phyloP scores from a whole-genome alignment of 2,329 filamentous ascomycete species.

The Aspergillus versicolor region DNA sequence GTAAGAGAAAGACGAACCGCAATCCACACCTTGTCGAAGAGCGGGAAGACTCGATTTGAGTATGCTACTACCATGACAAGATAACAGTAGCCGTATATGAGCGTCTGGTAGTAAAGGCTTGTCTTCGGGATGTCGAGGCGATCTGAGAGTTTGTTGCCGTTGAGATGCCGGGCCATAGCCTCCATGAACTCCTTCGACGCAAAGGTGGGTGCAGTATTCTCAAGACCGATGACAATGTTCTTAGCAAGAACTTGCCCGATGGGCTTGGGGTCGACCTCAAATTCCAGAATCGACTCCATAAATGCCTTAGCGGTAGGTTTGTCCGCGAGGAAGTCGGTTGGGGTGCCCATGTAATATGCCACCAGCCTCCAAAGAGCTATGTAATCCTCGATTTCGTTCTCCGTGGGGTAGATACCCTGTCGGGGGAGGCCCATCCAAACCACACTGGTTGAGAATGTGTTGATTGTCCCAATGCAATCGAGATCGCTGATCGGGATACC shows the following conservation, averaged over 20 bases:
- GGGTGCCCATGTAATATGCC: slow-evolving; percentile 68
- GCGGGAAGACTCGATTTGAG: slow-evolving; percentile 48
- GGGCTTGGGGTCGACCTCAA: slow-evolving; percentile 65
- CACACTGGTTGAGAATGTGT: slow-evolving; percentile 66
- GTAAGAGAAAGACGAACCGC: slow-evolving; percentile 32
- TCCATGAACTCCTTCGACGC: slow-evolving; percentile 66
- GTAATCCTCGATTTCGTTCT: slow-evolving; percentile 67
- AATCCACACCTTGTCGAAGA: slow-evolving; percentile 54
- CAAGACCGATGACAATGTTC: slow-evolving; percentile 71
- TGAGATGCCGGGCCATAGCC: slow-evolving; percentile 68
- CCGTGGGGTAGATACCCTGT: slow-evolving; percentile 66
- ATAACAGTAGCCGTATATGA: slow-evolving; percentile 66
- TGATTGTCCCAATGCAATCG: slow-evolving; percentile 70
- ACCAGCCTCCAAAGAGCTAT: slow-evolving; percentile 75
- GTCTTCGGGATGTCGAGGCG: slow-evolving; percentile 60
- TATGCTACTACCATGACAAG: slow-evolving; percentile 58
- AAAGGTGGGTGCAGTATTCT: slow-evolving; percentile 64
- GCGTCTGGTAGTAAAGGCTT: slow-evolving; percentile 55
- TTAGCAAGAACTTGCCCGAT: slow-evolving; percentile 66
- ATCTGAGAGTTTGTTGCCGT: slow-evolving; percentile 63
- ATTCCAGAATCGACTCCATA: slow-evolving; percentile 66
- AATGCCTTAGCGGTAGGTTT: slow-evolving; percentile 57
- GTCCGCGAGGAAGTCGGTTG: slow-evolving; percentile 60
- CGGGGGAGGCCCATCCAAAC: slow-evolving; percentile 69
- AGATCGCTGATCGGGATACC: slow-evolving; percentile 74